These are phyloP conservation scores for Homolaphlyctis polyrhiza DNA, from an alignment of 371 early-diverging fungal genomes.

Conservation along the genomic window DNA sequence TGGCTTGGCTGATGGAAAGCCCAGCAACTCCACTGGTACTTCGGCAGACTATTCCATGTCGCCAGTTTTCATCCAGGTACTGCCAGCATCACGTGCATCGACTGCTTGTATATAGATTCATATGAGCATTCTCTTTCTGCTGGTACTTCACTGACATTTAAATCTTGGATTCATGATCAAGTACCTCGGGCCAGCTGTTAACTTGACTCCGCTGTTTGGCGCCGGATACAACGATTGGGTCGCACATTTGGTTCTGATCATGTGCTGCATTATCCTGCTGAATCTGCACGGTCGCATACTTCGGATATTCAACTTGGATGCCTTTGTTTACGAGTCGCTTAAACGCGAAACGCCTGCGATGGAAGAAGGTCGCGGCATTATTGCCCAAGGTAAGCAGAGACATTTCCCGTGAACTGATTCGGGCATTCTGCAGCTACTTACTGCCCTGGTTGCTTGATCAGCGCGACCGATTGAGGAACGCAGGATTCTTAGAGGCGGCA, in stretches of 20 bases:
- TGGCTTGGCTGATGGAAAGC: slow-evolving; percentile 30
- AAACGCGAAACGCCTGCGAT: slow-evolving; percentile 41
- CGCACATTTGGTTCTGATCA: slow-evolving; percentile 76
- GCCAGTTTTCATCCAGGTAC: slow-evolving; percentile 38
- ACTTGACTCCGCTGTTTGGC: slow-evolving; percentile 85
- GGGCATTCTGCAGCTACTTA: not conserved
- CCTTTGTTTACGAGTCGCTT: slow-evolving; percentile 54
- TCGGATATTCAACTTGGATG: slow-evolving; percentile 58
- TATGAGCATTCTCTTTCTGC: not conserved
- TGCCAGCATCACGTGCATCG: not conserved
- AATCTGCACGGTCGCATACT: slow-evolving; percentile 76
- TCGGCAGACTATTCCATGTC: not conserved
- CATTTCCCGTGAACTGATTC: not conserved
- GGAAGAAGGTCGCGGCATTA: slow-evolving; percentile 42
- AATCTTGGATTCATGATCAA: slow-evolving; percentile 10
- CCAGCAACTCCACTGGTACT: slow-evolving; percentile 1
- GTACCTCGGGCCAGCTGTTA: slow-evolving; percentile 51
- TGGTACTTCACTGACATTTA: not conserved
- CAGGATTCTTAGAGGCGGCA: slow-evolving; percentile 9
- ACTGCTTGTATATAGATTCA: not conserved
- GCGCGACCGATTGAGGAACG: slow-evolving; percentile 10
- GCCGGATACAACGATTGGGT: slow-evolving; percentile 81
- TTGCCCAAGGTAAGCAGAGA: slow-evolving; percentile 27
- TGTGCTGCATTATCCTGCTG: slow-evolving; percentile 65
- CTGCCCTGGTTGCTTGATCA: not conserved